phyloP scores from a whole-genome alignment of 768 basidiomycete genomes.

The Boletus vinaceobasis region DNA sequence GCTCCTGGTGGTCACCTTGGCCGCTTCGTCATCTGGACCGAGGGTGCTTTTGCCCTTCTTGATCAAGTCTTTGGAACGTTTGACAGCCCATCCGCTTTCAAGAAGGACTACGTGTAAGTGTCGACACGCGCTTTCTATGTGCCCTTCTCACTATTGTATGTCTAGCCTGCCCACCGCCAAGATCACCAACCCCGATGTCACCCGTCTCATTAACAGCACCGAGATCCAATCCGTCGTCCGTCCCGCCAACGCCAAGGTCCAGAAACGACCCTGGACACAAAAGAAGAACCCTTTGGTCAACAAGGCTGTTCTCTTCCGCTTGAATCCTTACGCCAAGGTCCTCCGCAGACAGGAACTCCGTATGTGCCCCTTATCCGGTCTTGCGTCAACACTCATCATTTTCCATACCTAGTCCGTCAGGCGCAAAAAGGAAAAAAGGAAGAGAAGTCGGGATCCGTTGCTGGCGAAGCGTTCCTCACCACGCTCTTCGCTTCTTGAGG shows the following conservation, averaged over 20 bases:
- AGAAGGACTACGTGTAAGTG: slow-evolving; percentile 84
- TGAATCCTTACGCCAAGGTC: slow-evolving; percentile 98
- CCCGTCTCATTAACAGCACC: slow-evolving; percentile 95
- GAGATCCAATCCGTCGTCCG: slow-evolving; percentile 98
- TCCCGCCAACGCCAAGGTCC: slow-evolving; percentile 76
- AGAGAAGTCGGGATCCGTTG: slow-evolving; percentile 64
- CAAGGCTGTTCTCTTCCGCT: slow-evolving; percentile 91
- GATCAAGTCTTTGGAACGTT: slow-evolving; percentile 96
- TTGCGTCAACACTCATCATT: slow-evolving; percentile 3
- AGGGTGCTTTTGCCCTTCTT: slow-evolving; percentile 86
- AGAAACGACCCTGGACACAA: slow-evolving; percentile 96
- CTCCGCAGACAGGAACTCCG: slow-evolving; percentile 85
- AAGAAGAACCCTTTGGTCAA: slow-evolving; percentile 98
- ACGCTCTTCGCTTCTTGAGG: slow-evolving; percentile 82
- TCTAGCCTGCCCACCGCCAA: slow-evolving; percentile 88
- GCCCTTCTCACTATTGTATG: neutral
- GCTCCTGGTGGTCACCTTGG: slow-evolving; percentile 99
- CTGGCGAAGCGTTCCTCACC: slow-evolving; percentile 80
- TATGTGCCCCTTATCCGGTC: slow-evolving; percentile 40
- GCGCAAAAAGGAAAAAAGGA: slow-evolving; percentile 50
- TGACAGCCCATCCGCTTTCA: slow-evolving; percentile 79
- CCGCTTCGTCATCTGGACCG: slow-evolving; percentile 99
- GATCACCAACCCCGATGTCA: slow-evolving; percentile 95
- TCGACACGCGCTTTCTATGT: neutral
- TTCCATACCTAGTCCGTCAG: slow-evolving; percentile 60